Conservation (phyloP, 2,329 filamentous ascomycete genomes). For the Aureobasidium sp. region DNA sequence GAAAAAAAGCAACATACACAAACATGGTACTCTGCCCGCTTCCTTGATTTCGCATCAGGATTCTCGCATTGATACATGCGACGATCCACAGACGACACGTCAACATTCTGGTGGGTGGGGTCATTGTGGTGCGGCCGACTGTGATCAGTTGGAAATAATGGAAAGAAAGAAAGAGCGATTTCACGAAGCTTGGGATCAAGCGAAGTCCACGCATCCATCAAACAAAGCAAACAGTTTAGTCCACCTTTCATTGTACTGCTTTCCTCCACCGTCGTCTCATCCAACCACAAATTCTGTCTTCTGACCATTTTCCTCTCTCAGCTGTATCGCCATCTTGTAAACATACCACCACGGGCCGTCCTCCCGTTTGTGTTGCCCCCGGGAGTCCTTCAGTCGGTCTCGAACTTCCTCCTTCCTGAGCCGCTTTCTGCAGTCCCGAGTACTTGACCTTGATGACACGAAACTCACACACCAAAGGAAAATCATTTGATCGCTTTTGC, state of each 20-base stretch:
- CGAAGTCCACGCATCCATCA: neutral
- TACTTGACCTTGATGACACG: neutral
- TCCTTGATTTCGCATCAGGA: neutral
- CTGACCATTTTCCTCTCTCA: neutral
- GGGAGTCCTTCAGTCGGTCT: neutral
- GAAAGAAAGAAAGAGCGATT: neutral
- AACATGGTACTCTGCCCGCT: neutral
- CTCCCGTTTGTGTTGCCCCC: neutral
- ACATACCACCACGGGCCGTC: neutral
- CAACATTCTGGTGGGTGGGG: neutral
- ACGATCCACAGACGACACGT: neutral
- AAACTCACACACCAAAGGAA: neutral
- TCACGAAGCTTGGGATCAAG: neutral
- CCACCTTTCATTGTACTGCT: neutral
- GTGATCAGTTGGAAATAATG: neutral
- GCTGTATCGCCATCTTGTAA: neutral
- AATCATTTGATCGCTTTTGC: neutral
- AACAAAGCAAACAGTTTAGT: conserved; percentile 7
- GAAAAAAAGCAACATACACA: neutral
- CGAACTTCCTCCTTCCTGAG: neutral
- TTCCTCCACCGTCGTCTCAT: neutral
- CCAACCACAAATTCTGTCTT: neutral
- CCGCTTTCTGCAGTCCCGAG: neutral
- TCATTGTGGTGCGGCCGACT: neutral
- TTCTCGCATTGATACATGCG: neutral